Evolutionary conservation across 106 monocot genomes (phyloP).

Genomic region (Apostasia ramifera): DNA sequence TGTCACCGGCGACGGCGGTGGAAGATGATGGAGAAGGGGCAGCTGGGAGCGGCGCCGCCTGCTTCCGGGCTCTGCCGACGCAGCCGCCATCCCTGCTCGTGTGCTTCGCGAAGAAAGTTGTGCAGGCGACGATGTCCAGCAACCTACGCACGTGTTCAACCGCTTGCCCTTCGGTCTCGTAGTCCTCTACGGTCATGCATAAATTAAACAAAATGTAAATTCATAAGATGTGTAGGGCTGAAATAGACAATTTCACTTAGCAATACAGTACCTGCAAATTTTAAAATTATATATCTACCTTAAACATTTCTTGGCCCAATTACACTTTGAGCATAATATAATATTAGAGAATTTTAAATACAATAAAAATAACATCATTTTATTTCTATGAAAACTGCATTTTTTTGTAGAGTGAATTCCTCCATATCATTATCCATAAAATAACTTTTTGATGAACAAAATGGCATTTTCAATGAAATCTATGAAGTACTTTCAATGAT

Average conservation of each 20-base stretch:
- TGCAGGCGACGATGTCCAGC: slow-evolving; percentile 79
- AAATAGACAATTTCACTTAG: neutral
- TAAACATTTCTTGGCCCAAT: no score
- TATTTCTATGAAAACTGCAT: no score
- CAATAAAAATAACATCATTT: no score
- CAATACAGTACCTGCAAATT: neutral
- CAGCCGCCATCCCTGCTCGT: slow-evolving; percentile 5
- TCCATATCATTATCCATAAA: no score
- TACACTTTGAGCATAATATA: no score
- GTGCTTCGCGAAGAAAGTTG: slow-evolving; percentile 50
- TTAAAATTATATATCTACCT: neutral
- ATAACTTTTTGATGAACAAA: no score
- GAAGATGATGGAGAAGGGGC: neutral
- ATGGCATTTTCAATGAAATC: no score
- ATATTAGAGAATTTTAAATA: no score
- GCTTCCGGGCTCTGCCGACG: slow-evolving; percentile 13
- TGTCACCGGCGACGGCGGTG: neutral
- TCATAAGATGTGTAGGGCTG: neutral
- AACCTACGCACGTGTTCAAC: slow-evolving; percentile 78
- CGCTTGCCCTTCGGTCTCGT: slow-evolving; percentile 39
- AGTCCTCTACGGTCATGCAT: slow-evolving; percentile 55
- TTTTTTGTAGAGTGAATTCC: no score
- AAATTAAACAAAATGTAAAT: neutral
- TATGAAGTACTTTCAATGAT: no score
- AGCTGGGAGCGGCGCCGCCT: neutral